Evolutionary conservation across 768 basidiomycete species (phyloP), one percentile per base, ranked within the genome.

Genomic region (Amanita molliuscula): DNA sequence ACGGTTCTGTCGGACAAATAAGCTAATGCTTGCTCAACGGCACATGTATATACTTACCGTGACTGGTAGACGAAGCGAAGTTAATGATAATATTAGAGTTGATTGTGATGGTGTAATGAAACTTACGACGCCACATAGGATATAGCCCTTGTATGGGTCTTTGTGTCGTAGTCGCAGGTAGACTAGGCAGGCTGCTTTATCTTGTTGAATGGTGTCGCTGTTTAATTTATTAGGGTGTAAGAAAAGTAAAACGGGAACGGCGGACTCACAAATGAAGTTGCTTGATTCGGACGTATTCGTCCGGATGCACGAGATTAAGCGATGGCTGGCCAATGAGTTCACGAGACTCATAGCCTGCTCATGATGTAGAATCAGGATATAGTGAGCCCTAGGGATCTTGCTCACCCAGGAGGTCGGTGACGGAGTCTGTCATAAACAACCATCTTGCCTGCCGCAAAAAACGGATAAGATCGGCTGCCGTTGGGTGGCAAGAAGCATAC

Each of bases 151-250:
- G 65, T 78, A 78, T 0, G 82, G 84, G 59, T 86, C 79, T 59
- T 88, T 88, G 68, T 89, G 88, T 60, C 76, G 75, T 67, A 90
- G 72, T 48, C 88, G 83, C 50, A 89, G 70, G 58, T 89, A 90
- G 2, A 79, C 83, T 18, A 89, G 73, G 15, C 78, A 82, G 0
- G 87, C 87, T 0, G 88, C 87, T 60, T 88, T 86, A 67, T 90
- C 88, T 58, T 81, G 75, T 36, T 72, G 69, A 54, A 89, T 87
- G 1, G 85, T 89, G 36, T 85, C 82, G 56, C 84, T 87, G 55
- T 15, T 16, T 15, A 20, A 23, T 28, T n/a, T 7, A 40, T 55
- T 28, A 44, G 53, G 20, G 13, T 46, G 16, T 4, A 33, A 44
- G 20, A 41, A 25, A 31, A 16, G 31, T 31, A 26, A n/a, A 20